phyloP scores from a whole-genome alignment of 352 stramenopile genomes.

The Globisporangium rhizosaccharum region DNA sequence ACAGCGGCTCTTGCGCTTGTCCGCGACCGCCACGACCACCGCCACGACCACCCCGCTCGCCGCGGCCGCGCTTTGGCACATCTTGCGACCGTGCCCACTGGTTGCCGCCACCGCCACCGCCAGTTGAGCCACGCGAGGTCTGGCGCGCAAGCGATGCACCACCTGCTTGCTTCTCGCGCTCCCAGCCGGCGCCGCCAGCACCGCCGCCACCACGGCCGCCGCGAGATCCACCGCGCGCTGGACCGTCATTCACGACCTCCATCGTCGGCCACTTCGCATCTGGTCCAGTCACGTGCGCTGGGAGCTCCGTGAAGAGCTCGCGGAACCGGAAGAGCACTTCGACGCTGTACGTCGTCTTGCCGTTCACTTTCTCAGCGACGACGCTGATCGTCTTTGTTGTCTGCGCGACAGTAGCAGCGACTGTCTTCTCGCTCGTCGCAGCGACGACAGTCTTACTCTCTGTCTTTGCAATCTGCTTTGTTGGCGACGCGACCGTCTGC shows the following conservation, averaged over 20 bases:
- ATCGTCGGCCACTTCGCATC: slow-evolving; percentile 63
- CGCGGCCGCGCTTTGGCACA: slow-evolving; percentile 47
- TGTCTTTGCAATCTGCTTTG: slow-evolving; percentile 5
- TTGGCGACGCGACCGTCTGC: slow-evolving; percentile 1
- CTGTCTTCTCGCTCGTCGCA: slow-evolving; percentile 2
- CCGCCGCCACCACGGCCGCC: slow-evolving; percentile 29
- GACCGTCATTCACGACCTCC: slow-evolving; percentile 60
- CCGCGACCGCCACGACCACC: slow-evolving; percentile 41
- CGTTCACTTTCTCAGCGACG: slow-evolving; percentile 24
- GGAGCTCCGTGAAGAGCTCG: slow-evolving; percentile 51
- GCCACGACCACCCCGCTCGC: slow-evolving; percentile 16
- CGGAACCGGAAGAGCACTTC: slow-evolving; percentile 57
- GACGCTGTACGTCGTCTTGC: slow-evolving; percentile 55
- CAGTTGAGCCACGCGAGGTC: slow-evolving; percentile 32
- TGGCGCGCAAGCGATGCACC: slow-evolving; percentile 30
- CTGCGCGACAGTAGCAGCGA: not conserved
- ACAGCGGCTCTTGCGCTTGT: slow-evolving; percentile 31
- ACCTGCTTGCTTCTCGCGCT: slow-evolving; percentile 47
- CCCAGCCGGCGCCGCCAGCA: slow-evolving; percentile 34
- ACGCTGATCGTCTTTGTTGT: slow-evolving; percentile 26
- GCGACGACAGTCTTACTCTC: slow-evolving; percentile 3
- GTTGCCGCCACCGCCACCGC: slow-evolving; percentile 22
- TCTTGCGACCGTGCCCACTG: slow-evolving; percentile 75
- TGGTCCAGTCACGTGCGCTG: slow-evolving; percentile 22
- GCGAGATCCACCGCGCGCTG: slow-evolving; percentile 32